Base-by-base conservation (phyloP, 2,329 filamentous ascomycete genomes). In the Chaetoscypha palmicola region DNA sequence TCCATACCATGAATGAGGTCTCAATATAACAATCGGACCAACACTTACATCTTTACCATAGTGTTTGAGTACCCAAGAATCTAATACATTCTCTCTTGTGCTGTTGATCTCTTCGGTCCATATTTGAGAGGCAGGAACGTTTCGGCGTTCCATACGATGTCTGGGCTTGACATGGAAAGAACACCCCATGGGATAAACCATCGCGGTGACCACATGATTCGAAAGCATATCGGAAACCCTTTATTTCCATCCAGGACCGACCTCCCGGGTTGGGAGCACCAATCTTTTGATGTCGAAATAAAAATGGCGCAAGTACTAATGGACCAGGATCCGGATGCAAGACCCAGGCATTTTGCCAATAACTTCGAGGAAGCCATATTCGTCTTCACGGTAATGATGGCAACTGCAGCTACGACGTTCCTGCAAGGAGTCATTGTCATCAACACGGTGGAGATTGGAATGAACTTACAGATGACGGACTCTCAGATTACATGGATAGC, bases 401-500 rank as follows among this genome's bases (percentile, higher is more conserved):
- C 79, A 2, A 79, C 83, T 34, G 79, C 75, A 3, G 78, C 80
- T 56, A 72, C 70, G 8, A 72, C 73, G 3, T 79, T 85, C 52
- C 65, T 81, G 21, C 67, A 68, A 5, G 81, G 80, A 10, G 68
- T 72, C 3, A 70, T 76, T 3, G 71, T 79, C 2, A 79, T 83
- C 46, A 77, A 82, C 47, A 79, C 77, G 1, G 74, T 74, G 0
- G 74, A 73, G 34, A 79, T 83, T 34, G 77, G 73, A 1, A 58
- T 62, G n/a, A 74, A 80, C 47, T 59, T 84, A 42, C 57, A 67
- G 35, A 84, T 85, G 79, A 76, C 72, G 2, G 76, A 74, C 36
- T 75, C 78, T 1, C 71, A 86, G 55, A 74, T 85, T 19, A 81
- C 79, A 1, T 85, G 81, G 80, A 78, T 84, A 48, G 71, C 70